Evolutionary conservation across 805 yeast genomes (phyloP).

Genomic region (Starmerella etchellsii): DNA sequence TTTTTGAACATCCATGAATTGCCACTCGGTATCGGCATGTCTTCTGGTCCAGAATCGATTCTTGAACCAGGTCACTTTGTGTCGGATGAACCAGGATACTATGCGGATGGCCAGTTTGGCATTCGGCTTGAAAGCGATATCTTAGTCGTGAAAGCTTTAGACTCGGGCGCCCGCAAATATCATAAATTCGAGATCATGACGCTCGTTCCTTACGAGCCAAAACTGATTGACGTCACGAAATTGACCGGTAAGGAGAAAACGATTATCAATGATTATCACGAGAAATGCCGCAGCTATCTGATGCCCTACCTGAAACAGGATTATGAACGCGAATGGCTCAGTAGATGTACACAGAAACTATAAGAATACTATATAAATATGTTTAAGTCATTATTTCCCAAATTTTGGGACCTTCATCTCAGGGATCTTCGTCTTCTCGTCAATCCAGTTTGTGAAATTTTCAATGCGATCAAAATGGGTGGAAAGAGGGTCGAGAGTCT

Average conservation of each 20-base stretch:
- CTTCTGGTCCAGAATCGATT: constrained; percentile 38
- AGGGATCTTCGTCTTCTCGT: not conserved
- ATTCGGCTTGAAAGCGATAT: constrained; percentile 82
- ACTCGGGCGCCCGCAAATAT: constrained; percentile 45
- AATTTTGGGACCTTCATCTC: not conserved
- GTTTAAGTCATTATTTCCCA: too few species aligned
- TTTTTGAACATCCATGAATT: constrained; percentile 89
- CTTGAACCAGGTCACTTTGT: constrained; percentile 56
- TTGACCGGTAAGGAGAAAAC: constrained; percentile 47
- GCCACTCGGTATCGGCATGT: constrained; percentile 63
- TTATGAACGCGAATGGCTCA: constrained; percentile 56
- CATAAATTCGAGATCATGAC: constrained; percentile 73
- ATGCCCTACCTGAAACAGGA: constrained; percentile 37
- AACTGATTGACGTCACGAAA: constrained; percentile 49
- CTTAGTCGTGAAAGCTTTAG: constrained; percentile 35
- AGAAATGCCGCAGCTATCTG: constrained; percentile 42
- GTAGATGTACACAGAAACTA: constrained; percentile 1
- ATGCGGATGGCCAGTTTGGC: constrained; percentile 82
- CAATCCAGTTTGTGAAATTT: not conserved
- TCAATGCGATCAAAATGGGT: not conserved
- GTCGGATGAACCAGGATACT: constrained; percentile 92
- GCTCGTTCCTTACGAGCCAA: constrained; percentile 66
- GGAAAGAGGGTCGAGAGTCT: too few species aligned
- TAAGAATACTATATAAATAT: too few species aligned
- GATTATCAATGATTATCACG: constrained; percentile 61